Evolutionary conservation across 2,329 filamentous ascomycete genomes (phyloP), one percentile per base, ranked within the genome.

Genomic region (Neocucurbitaria cava): DNA sequence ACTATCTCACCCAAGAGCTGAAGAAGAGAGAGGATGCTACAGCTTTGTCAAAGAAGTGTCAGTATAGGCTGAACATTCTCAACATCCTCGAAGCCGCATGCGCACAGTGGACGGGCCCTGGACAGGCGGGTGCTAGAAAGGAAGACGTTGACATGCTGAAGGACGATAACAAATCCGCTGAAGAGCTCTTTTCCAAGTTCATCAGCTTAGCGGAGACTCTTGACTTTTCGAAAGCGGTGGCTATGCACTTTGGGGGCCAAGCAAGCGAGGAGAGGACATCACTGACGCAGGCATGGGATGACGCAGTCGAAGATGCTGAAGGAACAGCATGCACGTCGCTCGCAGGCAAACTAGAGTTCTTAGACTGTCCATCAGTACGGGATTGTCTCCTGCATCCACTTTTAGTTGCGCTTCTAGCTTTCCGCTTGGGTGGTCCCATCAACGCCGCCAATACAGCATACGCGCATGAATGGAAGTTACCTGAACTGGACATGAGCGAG

Each of bases 361-460:
- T 40, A 3, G 20, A 40, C 20, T 23, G 13, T 17, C 20, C 38
- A 15, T 23, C 20, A 10, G 20, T 40, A 6, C 38, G 21, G 2
- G 18, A 23, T 8, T 20, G 36, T 17, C 4, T 56, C 2, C 13
- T 58, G 7, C 59, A 62, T 30, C 59, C 59, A 8, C 42, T 62
- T 1, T 42, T 36, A 18, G 39, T 60, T 11, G 56, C 54, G 13
- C 46, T 62, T 11, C 20, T 62, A 11, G 54, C 59, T 2, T 64
- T 49, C 44, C 47, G 42, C 10, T 33, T 58, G 21, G 61, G 59
- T 15, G 59, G 59, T 17, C 55, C 59, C 1, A 36, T 64, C 40
- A 60, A 56, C 26, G 59, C 54, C 30, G 49, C 56, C 18, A 49
- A 52, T 26, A 58, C 54, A 17, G 41, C 48, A 15, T 46, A 48